Percentiles rank a stretch among this genome's conserved stretches.
Conservation (phyloP, 2,329 filamentous ascomycete species). For the Beauveria medogensis region DNA sequence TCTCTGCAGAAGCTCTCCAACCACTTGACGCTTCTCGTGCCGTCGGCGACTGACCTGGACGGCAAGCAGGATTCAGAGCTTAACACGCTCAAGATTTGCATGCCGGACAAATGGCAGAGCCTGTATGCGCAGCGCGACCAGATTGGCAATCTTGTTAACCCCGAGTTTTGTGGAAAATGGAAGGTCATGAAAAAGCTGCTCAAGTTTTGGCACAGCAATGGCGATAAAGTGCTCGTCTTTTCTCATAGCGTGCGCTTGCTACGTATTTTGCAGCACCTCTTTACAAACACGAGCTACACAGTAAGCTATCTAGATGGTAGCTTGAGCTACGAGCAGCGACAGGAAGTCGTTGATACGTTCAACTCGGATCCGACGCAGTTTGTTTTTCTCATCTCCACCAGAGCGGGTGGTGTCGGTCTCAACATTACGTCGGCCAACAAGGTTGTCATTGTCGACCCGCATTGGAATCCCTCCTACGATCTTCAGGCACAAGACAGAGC, state of each 20-base stretch:
- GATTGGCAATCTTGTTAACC: slow-evolving; percentile 72
- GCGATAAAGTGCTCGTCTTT: slow-evolving; percentile 93
- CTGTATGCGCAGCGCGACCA: slow-evolving; percentile 70
- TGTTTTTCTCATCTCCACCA: slow-evolving; percentile 91
- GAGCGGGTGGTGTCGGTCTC: slow-evolving; percentile 83
- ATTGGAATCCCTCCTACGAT: slow-evolving; percentile 95
- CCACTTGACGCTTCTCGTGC: slow-evolving; percentile 83
- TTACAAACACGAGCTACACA: slow-evolving; percentile 81
- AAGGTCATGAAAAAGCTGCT: slow-evolving; percentile 80
- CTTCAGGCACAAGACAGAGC: slow-evolving; percentile 93
- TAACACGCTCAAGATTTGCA: slow-evolving; percentile 61
- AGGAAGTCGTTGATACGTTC: slow-evolving; percentile 78
- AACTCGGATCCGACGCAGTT: slow-evolving; percentile 83
- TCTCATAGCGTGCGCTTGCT: slow-evolving; percentile 84
- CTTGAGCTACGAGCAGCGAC: slow-evolving; percentile 74
- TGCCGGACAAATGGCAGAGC: slow-evolving; percentile 66
- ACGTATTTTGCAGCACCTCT: slow-evolving; percentile 75
- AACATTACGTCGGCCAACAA: slow-evolving; percentile 98
- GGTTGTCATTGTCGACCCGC: slow-evolving; percentile 92
- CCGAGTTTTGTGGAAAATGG: slow-evolving; percentile 96
- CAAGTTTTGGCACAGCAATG: slow-evolving; percentile 80
- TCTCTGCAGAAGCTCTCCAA: slow-evolving; percentile 84
- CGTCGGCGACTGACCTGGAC: slow-evolving; percentile 49
- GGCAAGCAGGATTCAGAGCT: slow-evolving; percentile 76
- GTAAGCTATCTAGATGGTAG: slow-evolving; percentile 85